These are phyloP conservation scores for Suillus ampliporus DNA, from an alignment of 768 basidiomycete species.

Conservation along the genomic window DNA sequence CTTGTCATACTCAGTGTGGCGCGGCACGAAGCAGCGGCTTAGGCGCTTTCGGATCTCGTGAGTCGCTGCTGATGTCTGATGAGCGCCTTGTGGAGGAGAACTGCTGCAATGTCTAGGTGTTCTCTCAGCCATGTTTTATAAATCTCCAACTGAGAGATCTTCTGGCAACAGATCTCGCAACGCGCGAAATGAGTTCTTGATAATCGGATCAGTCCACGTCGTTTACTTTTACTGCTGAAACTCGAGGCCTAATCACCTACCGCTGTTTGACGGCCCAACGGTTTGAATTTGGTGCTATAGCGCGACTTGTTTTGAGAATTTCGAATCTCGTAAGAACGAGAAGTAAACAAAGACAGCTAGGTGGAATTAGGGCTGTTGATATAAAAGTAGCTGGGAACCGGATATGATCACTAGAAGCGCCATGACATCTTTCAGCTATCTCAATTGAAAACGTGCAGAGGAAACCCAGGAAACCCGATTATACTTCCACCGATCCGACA, in stretches of 20 bases:
- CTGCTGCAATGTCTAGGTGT: background rate
- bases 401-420: background rate
- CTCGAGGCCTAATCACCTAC: background rate
- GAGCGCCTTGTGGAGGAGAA: background rate
- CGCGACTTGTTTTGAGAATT: too few species aligned
- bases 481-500: constrained; percentile 18
- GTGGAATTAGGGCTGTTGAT: background rate
- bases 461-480: background rate
- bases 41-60: background rate
- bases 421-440: background rate
- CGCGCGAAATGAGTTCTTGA: background rate
- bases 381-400: background rate
- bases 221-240: background rate
- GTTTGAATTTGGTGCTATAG: too few species aligned
- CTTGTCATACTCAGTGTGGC: background rate
- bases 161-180: background rate
- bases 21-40: background rate
- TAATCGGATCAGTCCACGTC: background rate
- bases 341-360: too few species aligned
- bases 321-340: too few species aligned
- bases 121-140: background rate
- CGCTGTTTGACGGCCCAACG: too few species aligned
- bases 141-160: background rate
- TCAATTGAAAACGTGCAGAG: background rate
- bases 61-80: too few species aligned